A percentile compares a stretch with the other conserved stretches of the same genome.
These are phyloP conservation scores for Wickerhamomyces bisporus DNA, from an alignment of 805 yeast species.

Conservation along the genomic window DNA sequence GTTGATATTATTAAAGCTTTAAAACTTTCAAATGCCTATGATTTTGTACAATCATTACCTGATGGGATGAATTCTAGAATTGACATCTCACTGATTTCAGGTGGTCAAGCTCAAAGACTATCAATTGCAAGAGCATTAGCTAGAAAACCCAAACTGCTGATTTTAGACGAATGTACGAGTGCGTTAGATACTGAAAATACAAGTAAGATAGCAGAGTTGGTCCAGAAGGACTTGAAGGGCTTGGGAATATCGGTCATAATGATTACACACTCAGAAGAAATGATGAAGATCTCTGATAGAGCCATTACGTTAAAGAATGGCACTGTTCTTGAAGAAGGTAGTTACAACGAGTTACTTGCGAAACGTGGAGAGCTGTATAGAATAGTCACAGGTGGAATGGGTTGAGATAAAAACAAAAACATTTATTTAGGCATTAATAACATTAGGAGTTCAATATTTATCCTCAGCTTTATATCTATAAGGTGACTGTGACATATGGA, in stretches of 20 bases:
- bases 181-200: slow-evolving; percentile 71
- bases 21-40: slow-evolving; percentile 43
- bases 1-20: slow-evolving; percentile 35
- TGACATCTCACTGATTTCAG: slow-evolving; percentile 57
- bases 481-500: slow-evolving; percentile 72
- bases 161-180: slow-evolving; percentile 87
- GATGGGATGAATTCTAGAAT: slow-evolving; percentile 56
- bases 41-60: slow-evolving; percentile 50
- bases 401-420: not conserved
- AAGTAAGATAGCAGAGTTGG: slow-evolving; percentile 41
- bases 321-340: slow-evolving; percentile 40
- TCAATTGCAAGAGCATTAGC: slow-evolving; percentile 80
- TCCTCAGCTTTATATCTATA: slow-evolving; percentile 30
- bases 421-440: not conserved
- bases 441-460: not conserved
- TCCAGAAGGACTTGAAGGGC: slow-evolving; percentile 30
- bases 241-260: slow-evolving; percentile 47
- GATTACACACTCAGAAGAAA: slow-evolving; percentile 68
- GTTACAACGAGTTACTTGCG: slow-evolving; percentile 23
- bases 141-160: slow-evolving; percentile 52
- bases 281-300: slow-evolving; percentile 56
- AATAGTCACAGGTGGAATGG: slow-evolving; percentile 23
- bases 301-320: slow-evolving; percentile 49
- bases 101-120: slow-evolving; percentile 87
- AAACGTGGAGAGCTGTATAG: slow-evolving; percentile 27